Evolutionary conservation across 257 asterid species (phyloP), one percentile per base, ranked within the genome.

Genomic region (Ilex aquifolium): DNA sequence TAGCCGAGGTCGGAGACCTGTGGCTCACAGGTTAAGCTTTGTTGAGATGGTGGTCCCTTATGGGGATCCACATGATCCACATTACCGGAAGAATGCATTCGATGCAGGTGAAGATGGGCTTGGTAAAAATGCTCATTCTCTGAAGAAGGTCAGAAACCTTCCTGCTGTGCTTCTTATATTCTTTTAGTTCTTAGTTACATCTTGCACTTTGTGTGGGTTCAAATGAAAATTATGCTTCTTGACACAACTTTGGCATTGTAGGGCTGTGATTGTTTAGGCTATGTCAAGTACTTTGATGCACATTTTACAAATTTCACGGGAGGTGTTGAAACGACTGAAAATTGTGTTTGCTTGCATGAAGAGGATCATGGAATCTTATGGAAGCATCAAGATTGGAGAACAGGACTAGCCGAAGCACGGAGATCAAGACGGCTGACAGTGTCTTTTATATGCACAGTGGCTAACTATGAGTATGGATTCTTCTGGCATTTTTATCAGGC

Each of bases 31-130:
- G 63, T 65, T 71, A 56, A 75, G 80, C 67, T 70, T 75, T 53
- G 75, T 75, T 31, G 80, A 75, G 72, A 75, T 75, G 80, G 80
- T 75, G 27, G 80, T 75, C 6, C 80, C 80, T 44, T 75, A 75
- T 70, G 80, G 80, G 59, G 80, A 72, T 66, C 76, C 73, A 32
- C 59, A 63, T 63, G 74, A 66, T n/a, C 69, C 66, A 16, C 74
- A 69, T 66, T 66, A 72, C 64, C 60, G 76, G 48, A 72, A 72
- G 52, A 72, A 72, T 66, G 76, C 76, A 32, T 72, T 72, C 66
- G 76, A 72, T 72, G 76, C 76, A 44, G 72, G 72, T 42, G 76
- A 72, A 66, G 76, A 72, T 56, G 76, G 76, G 31, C 72, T 72
- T 54, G 76, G 76, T 27, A 66, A 66, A 65, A 72, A 66, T 61